Evolutionary conservation across 257 asterid species (phyloP), one percentile per base, ranked within the genome.

Genomic region (Solanum neorickii): DNA sequence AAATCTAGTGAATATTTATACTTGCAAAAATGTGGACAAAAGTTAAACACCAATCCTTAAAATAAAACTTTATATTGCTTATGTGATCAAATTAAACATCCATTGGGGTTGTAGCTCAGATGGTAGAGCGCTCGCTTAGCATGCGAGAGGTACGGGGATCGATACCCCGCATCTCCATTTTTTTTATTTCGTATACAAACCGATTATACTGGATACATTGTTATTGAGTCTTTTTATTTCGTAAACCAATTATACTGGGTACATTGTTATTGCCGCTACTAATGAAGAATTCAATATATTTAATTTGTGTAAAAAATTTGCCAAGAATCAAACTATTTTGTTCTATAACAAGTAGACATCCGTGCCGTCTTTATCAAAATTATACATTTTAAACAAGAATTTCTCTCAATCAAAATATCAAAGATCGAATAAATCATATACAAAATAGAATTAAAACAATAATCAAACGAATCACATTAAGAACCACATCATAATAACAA

Each of bases 91-190:
- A 7, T 1, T 39, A 39, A 39, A 39, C 3, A 39, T 7, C 42
- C 7, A 7, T 1, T 18, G 94, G 93, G 93, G 94, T 87, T 92
- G 95, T 92, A 92, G 93, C 92, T 92, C 94, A 91, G 92, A 92
- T 91, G 94, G 94, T 92, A 91, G 93, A 92, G 92, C 89, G 89
- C 91, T 91, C 90, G 92, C 92, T 90, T 89, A 86, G 92, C 91
- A 88, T 90, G 92, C 90, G 92, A 91, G 90, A 88, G 92, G 90
- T 86, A 88, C 89, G 91, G 91, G 90, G 90, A 88, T 91, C 91
- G 91, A 89, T 88, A 89, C 90, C 91, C 90, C 92, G 92, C 91
- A 89, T 91, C 92, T 92, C 94, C 94, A 52, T 49, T 16, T 37
- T 33, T 33, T 35, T 35, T 1, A 35, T 35, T 35, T 5, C 0